These are phyloP conservation scores for Alopecurus myosuroides DNA, from an alignment of 176 grass and related monocot species.

Conservation along the genomic window DNA sequence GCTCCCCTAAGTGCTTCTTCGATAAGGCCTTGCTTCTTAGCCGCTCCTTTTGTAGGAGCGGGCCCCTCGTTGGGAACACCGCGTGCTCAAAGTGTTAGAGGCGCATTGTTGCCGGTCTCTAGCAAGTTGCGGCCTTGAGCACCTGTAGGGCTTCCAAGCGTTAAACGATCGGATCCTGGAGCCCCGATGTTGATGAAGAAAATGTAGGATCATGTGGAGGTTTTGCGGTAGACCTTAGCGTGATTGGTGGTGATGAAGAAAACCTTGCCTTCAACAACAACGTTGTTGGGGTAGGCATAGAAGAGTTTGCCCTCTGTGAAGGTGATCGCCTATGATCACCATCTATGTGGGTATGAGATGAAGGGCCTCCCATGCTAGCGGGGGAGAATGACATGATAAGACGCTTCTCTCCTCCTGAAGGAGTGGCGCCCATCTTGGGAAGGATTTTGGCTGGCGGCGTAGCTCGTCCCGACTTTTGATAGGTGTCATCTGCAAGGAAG, in stretches of 20 bases:
- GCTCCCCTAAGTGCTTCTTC: background rate
- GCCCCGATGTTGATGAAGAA: background rate
- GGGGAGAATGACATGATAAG: background rate
- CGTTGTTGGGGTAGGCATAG: background rate
- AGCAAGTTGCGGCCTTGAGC: background rate
- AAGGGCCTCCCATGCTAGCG: no score
- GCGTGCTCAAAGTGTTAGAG: background rate
- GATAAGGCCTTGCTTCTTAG: background rate
- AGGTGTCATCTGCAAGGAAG: background rate
- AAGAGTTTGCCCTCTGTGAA: background rate
- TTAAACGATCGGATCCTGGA: background rate
- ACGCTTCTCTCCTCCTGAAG: background rate
- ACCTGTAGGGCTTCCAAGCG: background rate
- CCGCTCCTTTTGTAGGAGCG: background rate
- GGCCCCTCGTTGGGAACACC: background rate
- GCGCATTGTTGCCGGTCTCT: background rate
- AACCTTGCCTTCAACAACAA: background rate
- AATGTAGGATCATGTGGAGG: background rate
- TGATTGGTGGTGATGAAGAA: background rate
- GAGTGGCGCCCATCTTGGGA: no score
- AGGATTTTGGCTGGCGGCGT: no score
- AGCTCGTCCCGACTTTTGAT: no score
- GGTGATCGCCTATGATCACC: background rate
- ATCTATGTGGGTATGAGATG: background rate
- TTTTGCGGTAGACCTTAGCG: background rate